Percentiles rank a stretch among this genome's conserved stretches.
Evolutionary conservation across 2,329 filamentous ascomycete species (phyloP).

Genomic region (Trichophyton rubrum): DNA sequence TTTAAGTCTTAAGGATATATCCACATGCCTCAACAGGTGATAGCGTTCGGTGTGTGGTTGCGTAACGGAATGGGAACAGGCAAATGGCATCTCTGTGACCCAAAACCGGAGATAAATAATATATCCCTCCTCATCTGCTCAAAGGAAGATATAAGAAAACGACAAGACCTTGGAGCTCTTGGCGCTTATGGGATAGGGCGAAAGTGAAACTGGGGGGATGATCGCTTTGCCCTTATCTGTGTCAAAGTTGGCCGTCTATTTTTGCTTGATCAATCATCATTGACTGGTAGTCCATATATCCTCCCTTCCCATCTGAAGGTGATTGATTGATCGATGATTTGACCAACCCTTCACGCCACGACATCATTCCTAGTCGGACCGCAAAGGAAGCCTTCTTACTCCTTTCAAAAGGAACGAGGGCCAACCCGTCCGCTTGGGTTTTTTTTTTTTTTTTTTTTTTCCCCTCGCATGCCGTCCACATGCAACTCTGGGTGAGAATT

Average conservation of each 20-base stretch:
- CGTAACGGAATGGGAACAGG: background rate
- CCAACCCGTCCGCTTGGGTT: background rate
- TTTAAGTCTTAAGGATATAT: background rate
- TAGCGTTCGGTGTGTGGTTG: background rate
- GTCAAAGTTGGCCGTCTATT: background rate
- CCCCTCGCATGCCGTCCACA: background rate
- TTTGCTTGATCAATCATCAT: background rate
- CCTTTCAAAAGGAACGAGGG: background rate
- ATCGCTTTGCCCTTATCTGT: background rate
- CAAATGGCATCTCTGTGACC: background rate
- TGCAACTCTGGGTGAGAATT: background rate
- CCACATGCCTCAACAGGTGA: background rate
- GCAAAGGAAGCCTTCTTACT: background rate
- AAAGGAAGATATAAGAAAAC: background rate
- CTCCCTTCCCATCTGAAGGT: background rate
- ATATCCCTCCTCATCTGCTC: background rate
- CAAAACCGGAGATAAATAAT: background rate
- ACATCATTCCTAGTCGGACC: background rate
- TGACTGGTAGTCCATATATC: background rate
- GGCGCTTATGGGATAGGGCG: background rate
- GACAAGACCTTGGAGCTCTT: background rate
- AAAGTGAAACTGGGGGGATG: background rate
- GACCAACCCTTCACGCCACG: background rate
- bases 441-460: no score
- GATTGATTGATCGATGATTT: no score